A percentile compares a stretch with the other conserved stretches of the same genome.
Evolutionary conservation across 352 stramenopile species (phyloP).

Genomic region (Aphanomyces cochlioides): DNA sequence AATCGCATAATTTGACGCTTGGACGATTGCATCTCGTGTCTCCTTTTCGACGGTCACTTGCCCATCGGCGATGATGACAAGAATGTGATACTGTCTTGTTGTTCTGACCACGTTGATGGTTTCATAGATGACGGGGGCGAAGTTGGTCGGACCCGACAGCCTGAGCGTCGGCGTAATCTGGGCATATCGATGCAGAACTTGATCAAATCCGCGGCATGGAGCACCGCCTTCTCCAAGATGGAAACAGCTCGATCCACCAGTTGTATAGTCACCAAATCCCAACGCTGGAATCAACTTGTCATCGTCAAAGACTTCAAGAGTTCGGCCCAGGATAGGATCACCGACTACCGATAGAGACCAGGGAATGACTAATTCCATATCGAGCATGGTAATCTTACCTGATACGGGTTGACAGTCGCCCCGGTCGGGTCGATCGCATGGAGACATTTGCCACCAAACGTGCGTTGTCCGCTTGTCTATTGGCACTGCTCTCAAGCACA

Average conservation of each 20-base stretch:
- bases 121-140: conserved; percentile 63
- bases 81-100: conserved; percentile 68
- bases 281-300: conserved; percentile 74
- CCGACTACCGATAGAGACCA: conserved; percentile 37
- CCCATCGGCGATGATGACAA: conserved; percentile 85
- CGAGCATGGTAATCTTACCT: conserved; percentile 34
- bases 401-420: conserved; percentile 51
- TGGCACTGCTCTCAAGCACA: not conserved
- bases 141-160: conserved; percentile 59
- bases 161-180: conserved; percentile 50
- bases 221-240: conserved; percentile 38
- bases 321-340: conserved; percentile 71
- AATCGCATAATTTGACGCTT: conserved; percentile 65
- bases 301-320: conserved; percentile 72
- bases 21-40: conserved; percentile 80
- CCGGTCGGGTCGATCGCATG: conserved; percentile 54
- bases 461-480: conserved; percentile 57
- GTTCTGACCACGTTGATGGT: conserved; percentile 51
- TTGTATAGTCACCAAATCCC: conserved; percentile 61
- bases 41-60: conserved; percentile 87
- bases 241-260: conserved; percentile 47
- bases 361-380: too few relatives aligned
- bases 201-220: conserved; percentile 51
- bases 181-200: conserved; percentile 61
- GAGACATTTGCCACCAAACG: conserved; percentile 54